Conservation (phyloP, 2,329 filamentous ascomycete species). For the Microsporum audouinii region DNA sequence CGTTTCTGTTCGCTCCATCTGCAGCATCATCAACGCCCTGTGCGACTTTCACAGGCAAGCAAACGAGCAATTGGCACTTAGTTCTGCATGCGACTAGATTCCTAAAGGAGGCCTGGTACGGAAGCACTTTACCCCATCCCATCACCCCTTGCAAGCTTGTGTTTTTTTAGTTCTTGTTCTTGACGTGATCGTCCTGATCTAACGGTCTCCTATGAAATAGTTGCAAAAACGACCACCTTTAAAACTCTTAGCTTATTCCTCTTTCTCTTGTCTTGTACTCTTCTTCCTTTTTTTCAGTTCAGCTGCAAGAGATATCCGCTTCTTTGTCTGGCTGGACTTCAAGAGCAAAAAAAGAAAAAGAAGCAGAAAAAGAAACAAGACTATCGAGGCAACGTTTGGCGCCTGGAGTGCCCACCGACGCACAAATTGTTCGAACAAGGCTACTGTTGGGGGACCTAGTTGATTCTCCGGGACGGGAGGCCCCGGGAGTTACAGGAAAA, state of each 20-base stretch:
- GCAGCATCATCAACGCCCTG: neutral
- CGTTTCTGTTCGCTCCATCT: neutral
- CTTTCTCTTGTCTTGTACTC: too few relatives aligned
- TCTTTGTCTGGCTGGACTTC: neutral
- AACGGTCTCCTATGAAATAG: neutral
- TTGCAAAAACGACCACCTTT: neutral
- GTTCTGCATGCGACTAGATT: neutral
- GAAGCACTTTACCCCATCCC: neutral
- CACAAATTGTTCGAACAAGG: neutral
- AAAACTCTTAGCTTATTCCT: neutral
- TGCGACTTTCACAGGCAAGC: neutral
- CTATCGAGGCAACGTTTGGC: neutral
- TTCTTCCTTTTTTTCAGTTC: neutral
- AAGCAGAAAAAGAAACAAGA: neutral
- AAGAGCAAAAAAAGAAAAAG: neutral
- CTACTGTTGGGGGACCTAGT: neutral
- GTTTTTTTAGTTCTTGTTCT: neutral
- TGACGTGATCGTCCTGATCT: neutral
- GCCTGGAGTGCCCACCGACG: neutral
- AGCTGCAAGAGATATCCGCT: neutral
- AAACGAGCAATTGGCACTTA: neutral
- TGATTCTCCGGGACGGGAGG: constrained; percentile 1
- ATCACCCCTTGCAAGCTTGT: neutral
- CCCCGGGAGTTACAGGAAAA: neutral
- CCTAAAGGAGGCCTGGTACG: neutral